phyloP scores from a whole-genome alignment of 306 rosid genomes.

The Macrotyloma uniflorum region DNA sequence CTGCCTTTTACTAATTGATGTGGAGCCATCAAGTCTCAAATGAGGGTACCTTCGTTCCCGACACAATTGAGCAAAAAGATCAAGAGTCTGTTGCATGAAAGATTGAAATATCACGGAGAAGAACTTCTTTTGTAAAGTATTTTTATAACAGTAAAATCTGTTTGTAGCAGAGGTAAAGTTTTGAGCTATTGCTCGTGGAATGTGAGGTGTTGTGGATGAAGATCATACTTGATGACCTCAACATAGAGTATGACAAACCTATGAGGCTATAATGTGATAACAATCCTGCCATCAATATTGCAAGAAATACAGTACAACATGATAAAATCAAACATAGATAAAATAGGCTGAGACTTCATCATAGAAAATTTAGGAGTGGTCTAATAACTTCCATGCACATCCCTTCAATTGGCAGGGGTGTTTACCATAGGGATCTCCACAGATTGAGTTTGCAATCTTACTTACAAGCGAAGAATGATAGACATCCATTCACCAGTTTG shows the following conservation, averaged over 20 bases:
- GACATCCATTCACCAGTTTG: background rate
- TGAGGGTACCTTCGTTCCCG: constrained; percentile 93
- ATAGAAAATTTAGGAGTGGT: background rate
- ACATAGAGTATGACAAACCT: background rate
- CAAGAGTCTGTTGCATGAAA: constrained; percentile 94
- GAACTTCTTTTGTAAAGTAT: no score
- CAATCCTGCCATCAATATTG: background rate
- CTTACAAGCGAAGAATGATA: background rate
- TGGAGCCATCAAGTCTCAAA: constrained; percentile 91
- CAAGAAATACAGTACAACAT: background rate
- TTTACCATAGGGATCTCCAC: background rate
- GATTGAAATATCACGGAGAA: no score
- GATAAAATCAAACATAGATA: background rate
- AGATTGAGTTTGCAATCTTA: background rate
- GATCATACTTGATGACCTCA: background rate
- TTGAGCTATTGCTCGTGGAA: background rate
- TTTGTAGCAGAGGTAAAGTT: no score
- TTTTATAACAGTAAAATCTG: no score
- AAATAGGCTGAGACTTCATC: background rate
- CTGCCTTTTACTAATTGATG: constrained; percentile 94
- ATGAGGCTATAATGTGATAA: background rate
- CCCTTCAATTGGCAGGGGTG: background rate
- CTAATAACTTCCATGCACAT: background rate
- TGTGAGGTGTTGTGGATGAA: background rate
- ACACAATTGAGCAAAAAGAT: constrained; percentile 90